These are phyloP conservation scores for Mucor piriformis DNA, from an alignment of 371 early-diverging fungal species.

Conservation along the genomic window DNA sequence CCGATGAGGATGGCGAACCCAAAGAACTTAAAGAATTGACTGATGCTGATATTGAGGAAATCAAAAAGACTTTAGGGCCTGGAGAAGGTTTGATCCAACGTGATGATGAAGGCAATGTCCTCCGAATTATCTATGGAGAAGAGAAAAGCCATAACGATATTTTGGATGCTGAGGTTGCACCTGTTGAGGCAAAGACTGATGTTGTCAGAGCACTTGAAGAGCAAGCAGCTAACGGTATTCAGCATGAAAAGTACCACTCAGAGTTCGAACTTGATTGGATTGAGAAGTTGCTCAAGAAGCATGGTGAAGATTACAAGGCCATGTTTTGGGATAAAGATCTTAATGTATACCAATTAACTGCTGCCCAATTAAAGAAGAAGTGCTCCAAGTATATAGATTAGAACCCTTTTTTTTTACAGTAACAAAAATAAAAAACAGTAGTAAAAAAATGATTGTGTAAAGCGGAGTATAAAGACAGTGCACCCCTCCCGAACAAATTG, in stretches of 20 bases:
- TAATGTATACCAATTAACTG: slow-evolving; percentile 82
- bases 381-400: slow-evolving; percentile 31
- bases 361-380: slow-evolving; percentile 76
- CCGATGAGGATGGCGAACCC: slow-evolving; percentile 32
- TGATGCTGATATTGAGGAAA: slow-evolving; percentile 53
- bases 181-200: slow-evolving; percentile 66
- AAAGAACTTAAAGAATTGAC: slow-evolving; percentile 53
- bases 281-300: slow-evolving; percentile 69
- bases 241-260: slow-evolving; percentile 61
- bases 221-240: slow-evolving; percentile 57
- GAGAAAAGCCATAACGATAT: slow-evolving; percentile 60
- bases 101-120: slow-evolving; percentile 81
- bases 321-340: slow-evolving; percentile 90
- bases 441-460: too few species aligned
- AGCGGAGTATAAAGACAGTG: too few species aligned
- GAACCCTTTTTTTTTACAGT: neutral
- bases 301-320: slow-evolving; percentile 81
- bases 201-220: slow-evolving; percentile 64
- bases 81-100: slow-evolving; percentile 83
- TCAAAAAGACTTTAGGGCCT: slow-evolving; percentile 52
- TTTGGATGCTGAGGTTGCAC: slow-evolving; percentile 53
- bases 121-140: slow-evolving; percentile 71
- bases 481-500: too few species aligned
- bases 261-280: slow-evolving; percentile 69
- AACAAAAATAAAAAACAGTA: neutral